These are phyloP conservation scores for Populus hybrid DNA, from an alignment of 441 rosid genomes.

Conservation along the genomic window DNA sequence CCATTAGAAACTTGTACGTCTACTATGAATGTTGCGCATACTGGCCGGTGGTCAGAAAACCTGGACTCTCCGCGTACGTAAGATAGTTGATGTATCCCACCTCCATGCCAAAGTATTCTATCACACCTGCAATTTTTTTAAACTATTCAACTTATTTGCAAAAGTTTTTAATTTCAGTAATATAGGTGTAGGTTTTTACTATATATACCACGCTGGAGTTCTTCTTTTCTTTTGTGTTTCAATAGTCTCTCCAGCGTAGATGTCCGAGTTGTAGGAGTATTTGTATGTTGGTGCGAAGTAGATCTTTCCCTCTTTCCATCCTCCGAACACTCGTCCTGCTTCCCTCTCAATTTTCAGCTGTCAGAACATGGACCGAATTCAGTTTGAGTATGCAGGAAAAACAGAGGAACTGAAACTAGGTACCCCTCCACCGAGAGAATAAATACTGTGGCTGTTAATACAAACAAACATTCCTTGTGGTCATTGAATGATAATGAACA, in stretches of 20 bases:
- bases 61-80: slow-evolving; percentile 76
- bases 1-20: slow-evolving; percentile 45
- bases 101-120: slow-evolving; percentile 82
- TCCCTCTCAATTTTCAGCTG: slow-evolving; percentile 86
- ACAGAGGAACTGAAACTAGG: neutral
- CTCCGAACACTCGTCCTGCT: slow-evolving; percentile 76
- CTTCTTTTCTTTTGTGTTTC: slow-evolving; percentile 87
- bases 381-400: slow-evolving; percentile 4
- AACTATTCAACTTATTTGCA: neutral
- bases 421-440: neutral
- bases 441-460: neutral
- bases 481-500: neutral
- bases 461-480: neutral
- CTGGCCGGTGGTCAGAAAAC: slow-evolving; percentile 94
- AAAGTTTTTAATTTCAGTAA: neutral
- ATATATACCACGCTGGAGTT: slow-evolving; percentile 92
- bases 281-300: slow-evolving; percentile 91
- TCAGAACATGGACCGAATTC: neutral
- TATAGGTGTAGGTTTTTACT: neutral
- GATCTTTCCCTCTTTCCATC: slow-evolving; percentile 77
- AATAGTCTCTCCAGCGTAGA: slow-evolving; percentile 74
- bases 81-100: slow-evolving; percentile 64
- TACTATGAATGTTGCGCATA: slow-evolving; percentile 66
- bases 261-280: slow-evolving; percentile 80
- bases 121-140: slow-evolving; percentile 66